phyloP scores from a whole-genome alignment of 192 early-diverging fungal species.

The Linnemannia hyalina region DNA sequence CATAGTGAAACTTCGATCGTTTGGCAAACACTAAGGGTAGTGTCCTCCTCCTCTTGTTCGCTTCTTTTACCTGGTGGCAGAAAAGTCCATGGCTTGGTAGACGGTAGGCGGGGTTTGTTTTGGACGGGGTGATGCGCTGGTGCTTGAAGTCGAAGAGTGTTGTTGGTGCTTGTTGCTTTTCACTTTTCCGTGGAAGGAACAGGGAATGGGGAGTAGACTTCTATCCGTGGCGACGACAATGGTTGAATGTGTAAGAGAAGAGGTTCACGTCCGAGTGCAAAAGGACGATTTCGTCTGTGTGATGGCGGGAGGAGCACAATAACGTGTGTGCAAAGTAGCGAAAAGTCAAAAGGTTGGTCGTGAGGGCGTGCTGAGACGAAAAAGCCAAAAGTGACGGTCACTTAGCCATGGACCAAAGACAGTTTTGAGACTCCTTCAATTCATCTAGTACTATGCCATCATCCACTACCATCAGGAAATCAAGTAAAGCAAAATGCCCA shows the following conservation, averaged over 20 bases:
- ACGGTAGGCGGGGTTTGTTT: neutral
- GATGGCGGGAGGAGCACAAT: neutral
- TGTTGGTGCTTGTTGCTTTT: neutral
- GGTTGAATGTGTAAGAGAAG: too few species aligned
- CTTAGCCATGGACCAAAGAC: neutral
- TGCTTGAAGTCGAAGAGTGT: neutral
- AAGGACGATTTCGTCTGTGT: too few species aligned
- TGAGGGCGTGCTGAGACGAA: neutral
- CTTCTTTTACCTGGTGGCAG: slow-evolving; percentile 35
- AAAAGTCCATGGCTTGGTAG: slow-evolving; percentile 32
- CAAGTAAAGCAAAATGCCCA: too few species aligned
- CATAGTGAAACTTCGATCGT: too few species aligned
- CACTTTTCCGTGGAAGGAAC: neutral
- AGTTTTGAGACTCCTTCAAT: neutral
- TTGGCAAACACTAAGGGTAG: neutral
- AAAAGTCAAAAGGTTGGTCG: neutral
- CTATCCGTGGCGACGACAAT: too few species aligned
- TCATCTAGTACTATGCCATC: too few species aligned
- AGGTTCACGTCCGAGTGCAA: too few species aligned
- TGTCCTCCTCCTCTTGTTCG: neutral
- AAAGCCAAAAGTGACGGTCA: slow-evolving; percentile 3
- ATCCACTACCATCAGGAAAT: too few species aligned
- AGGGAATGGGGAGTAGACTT: neutral
- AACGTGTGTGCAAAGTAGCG: neutral
- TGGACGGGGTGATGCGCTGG: neutral